Conservation (phyloP, 2,329 filamentous ascomycete genomes). For the Trichoderma guizhouense region DNA sequence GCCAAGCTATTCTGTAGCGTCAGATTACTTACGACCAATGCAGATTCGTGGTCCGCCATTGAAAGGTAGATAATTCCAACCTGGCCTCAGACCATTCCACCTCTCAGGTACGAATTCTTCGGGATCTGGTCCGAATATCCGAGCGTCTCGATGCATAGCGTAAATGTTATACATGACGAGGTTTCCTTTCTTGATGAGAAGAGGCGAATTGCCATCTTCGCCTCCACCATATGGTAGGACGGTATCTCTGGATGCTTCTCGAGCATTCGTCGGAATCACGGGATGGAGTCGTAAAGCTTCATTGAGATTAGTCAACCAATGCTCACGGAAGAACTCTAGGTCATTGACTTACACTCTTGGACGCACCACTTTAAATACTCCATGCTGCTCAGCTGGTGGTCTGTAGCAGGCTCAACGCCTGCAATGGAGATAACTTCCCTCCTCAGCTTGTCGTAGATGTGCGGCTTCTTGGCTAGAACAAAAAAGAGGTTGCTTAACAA, state of each 20-base stretch:
- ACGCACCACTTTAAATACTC: slow-evolving; percentile 55
- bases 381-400: slow-evolving; percentile 48
- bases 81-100: slow-evolving; percentile 38
- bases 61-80: slow-evolving; percentile 45
- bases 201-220: slow-evolving; percentile 42
- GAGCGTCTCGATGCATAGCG: slow-evolving; percentile 36
- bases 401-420: slow-evolving; percentile 39
- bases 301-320: background rate
- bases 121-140: slow-evolving; percentile 37
- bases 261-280: slow-evolving; percentile 48
- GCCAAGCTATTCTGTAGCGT: too few relatives aligned
- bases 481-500: slow-evolving; percentile 43
- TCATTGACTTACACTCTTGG: slow-evolving; percentile 49
- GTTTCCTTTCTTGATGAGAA: slow-evolving; percentile 48
- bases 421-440: slow-evolving; percentile 36
- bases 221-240: slow-evolving; percentile 52
- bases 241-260: slow-evolving; percentile 39
- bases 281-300: slow-evolving; percentile 49
- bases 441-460: slow-evolving; percentile 45
- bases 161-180: slow-evolving; percentile 44
- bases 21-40: slow-evolving; percentile 37
- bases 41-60: slow-evolving; percentile 46
- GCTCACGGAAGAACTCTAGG: background rate
- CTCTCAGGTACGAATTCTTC: slow-evolving; percentile 41
- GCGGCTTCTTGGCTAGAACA: slow-evolving; percentile 39